These are phyloP conservation scores for Scortechinia acanthostroma DNA, from an alignment of 2,329 filamentous ascomycete genomes.

Conservation along the genomic window DNA sequence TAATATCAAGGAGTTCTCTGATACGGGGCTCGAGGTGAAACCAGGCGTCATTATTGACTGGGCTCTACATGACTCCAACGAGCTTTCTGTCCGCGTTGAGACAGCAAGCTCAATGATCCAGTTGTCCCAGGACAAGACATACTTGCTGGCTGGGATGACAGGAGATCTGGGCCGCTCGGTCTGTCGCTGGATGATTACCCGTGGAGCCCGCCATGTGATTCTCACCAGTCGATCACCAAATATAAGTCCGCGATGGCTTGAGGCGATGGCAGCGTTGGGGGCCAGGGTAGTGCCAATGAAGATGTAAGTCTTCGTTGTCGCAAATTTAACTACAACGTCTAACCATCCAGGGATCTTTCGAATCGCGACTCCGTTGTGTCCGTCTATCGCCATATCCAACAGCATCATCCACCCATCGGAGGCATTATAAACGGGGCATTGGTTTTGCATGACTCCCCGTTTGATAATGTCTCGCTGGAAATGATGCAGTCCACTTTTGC, in stretches of 20 bases:
- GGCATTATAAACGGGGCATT: slow-evolving; percentile 27
- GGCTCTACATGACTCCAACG: too few relatives aligned
- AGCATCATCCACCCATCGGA: slow-evolving; percentile 6
- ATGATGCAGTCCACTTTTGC: slow-evolving; percentile 13
- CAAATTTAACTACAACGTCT: background rate
- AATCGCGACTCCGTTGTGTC: background rate
- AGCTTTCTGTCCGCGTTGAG: too few relatives aligned
- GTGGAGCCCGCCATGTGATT: slow-evolving; percentile 7
- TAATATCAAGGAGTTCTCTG: too few relatives aligned
- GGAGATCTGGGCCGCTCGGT: background rate
- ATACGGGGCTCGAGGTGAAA: too few relatives aligned
- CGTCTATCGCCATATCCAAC: background rate
- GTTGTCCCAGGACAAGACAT: background rate
- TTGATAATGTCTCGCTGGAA: slow-evolving; percentile 18
- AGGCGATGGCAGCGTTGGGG: slow-evolving; percentile 2
- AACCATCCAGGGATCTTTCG: background rate
- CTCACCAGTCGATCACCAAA: slow-evolving; percentile 7
- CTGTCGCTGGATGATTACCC: slow-evolving; percentile 10
- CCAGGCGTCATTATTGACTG: too few relatives aligned
- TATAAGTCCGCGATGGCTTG: slow-evolving; percentile 4
- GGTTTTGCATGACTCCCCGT: slow-evolving; percentile 20
- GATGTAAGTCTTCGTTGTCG: too few relatives aligned
- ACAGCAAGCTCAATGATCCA: too few relatives aligned
- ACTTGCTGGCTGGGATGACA: background rate
- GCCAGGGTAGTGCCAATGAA: too few relatives aligned